Conservation (phyloP, 495 filamentous ascomycete genomes). For the Cryomyces antarcticus region DNA sequence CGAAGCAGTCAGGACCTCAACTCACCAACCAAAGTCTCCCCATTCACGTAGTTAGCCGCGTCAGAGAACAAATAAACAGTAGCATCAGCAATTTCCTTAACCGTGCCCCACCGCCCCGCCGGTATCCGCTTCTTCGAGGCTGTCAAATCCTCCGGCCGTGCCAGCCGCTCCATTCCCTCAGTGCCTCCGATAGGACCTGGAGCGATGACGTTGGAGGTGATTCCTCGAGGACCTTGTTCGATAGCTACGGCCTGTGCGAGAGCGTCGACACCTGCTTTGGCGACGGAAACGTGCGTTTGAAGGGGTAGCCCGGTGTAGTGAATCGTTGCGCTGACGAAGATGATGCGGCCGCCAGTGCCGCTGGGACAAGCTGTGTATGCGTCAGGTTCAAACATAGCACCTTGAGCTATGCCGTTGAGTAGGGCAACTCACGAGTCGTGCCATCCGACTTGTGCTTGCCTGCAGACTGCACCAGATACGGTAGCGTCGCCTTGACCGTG, state of each 20-base stretch:
- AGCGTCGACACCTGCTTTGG: slow-evolving; percentile 81
- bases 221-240: slow-evolving; percentile 69
- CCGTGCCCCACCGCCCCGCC: slow-evolving; percentile 50
- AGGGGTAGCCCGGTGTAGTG: slow-evolving; percentile 72
- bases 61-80: slow-evolving; percentile 75
- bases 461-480: slow-evolving; percentile 56
- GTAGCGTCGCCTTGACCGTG: slow-evolving; percentile 77
- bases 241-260: slow-evolving; percentile 54
- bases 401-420: too few species aligned
- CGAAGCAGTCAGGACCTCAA: not conserved
- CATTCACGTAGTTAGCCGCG: slow-evolving; percentile 66
- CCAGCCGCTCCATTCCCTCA: slow-evolving; percentile 29
- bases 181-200: slow-evolving; percentile 57
- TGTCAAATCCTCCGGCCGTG: slow-evolving; percentile 16
- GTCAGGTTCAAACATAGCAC: not conserved
- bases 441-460: slow-evolving; percentile 33
- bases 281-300: slow-evolving; percentile 70
- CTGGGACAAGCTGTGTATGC: slow-evolving; percentile 9
- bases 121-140: slow-evolving; percentile 30
- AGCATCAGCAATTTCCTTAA: slow-evolving; percentile 81
- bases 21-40: slow-evolving; percentile 46
- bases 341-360: slow-evolving; percentile 61
- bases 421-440: slow-evolving; percentile 19
- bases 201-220: slow-evolving; percentile 77
- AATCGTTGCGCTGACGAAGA: slow-evolving; percentile 75